phyloP scores from a whole-genome alignment of 139 green algal genomes.

The Zygnema circumcarinatum region DNA sequence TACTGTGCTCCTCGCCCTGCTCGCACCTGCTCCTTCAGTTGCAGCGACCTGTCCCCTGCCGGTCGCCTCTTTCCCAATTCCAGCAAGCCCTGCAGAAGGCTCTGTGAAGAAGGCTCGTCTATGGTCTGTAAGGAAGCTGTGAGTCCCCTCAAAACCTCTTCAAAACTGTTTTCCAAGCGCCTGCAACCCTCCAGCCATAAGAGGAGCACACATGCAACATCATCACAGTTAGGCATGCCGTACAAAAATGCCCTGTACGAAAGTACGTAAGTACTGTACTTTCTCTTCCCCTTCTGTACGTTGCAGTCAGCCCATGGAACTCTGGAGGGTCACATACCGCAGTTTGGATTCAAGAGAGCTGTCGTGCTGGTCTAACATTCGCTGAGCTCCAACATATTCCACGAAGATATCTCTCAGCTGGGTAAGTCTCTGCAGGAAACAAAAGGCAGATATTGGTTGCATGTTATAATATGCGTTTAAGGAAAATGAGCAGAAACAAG shows the following conservation, averaged over 20 bases:
- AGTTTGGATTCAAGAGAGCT: neutral
- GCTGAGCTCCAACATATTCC: neutral
- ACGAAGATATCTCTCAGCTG: neutral
- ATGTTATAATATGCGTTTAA: neutral
- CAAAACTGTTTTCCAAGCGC: neutral
- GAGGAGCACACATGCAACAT: neutral
- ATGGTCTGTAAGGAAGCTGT: neutral
- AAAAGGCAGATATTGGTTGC: neutral
- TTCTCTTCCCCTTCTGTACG: neutral
- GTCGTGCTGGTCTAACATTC: neutral
- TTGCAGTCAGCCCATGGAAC: neutral
- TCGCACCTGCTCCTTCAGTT: no score
- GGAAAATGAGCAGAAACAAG: neutral
- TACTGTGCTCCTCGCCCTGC: no score
- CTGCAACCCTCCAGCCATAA: neutral
- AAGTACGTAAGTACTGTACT: neutral
- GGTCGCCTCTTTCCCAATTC: neutral
- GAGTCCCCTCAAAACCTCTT: neutral
- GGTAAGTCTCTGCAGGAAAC: neutral
- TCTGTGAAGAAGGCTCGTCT: neutral
- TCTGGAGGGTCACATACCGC: neutral
- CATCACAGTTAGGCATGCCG: neutral
- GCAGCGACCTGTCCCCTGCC: neutral
- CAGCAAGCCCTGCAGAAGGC: neutral
- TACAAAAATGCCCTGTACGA: no score